Percentiles rank a stretch among this genome's conserved stretches.
phyloP scores from a whole-genome alignment of 2,329 filamentous ascomycete species.

The Aspergillus terreus region DNA sequence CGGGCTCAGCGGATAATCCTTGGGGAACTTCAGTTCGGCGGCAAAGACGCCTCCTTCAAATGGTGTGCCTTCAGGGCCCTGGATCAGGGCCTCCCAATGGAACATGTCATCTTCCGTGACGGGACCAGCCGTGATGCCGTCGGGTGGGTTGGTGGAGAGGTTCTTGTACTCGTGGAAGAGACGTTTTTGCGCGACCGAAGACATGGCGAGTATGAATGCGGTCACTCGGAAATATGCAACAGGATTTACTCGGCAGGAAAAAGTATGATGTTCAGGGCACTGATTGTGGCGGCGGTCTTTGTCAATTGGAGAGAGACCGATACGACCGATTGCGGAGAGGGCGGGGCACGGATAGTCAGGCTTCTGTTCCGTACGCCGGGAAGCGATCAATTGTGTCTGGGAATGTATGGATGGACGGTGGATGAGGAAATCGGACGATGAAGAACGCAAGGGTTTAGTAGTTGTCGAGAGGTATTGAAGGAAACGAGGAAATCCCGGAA shows the following conservation, averaged over 20 bases:
- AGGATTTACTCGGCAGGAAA: no score
- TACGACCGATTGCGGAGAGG: neutral
- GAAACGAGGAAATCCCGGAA: no score
- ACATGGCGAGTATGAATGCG: constrained; percentile 12
- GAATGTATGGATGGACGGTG: neutral
- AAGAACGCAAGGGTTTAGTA: no score
- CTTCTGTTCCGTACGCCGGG: neutral
- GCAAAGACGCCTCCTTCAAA: constrained; percentile 96
- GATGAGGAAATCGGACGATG: no score
- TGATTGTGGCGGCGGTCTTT: neutral
- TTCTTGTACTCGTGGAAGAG: constrained; percentile 96
- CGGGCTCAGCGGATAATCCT: constrained; percentile 93
- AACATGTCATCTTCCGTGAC: constrained; percentile 93
- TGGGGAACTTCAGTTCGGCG: constrained; percentile 89
- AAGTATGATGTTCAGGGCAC: neutral
- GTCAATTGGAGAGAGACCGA: neutral
- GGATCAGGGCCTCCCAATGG: constrained; percentile 92
- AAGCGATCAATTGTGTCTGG: neutral
- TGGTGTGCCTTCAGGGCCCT: constrained; percentile 90
- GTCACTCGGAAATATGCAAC: no score
- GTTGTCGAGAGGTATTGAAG: no score
- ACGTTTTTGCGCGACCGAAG: constrained; percentile 62
- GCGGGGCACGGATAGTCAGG: neutral
- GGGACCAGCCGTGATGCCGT: constrained; percentile 93
- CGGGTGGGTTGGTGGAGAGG: constrained; percentile 90